A percentile compares a stretch with the other conserved stretches of the same genome.
These are phyloP conservation scores for Syzygium aromaticum DNA, from an alignment of 345 rosid genomes.

Conservation along the genomic window DNA sequence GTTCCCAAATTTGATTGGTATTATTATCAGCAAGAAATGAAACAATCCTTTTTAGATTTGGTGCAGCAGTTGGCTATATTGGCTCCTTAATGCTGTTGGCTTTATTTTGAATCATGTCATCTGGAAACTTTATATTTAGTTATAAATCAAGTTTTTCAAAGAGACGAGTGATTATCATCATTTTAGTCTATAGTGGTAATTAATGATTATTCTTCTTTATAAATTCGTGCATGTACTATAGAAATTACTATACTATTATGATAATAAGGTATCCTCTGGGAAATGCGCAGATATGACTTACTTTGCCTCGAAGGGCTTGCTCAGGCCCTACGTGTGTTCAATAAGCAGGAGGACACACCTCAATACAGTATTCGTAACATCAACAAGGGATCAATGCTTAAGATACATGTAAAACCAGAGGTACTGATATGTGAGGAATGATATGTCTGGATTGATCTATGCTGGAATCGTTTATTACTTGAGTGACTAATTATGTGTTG, in stretches of 20 bases:
- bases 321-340: constrained; percentile 86
- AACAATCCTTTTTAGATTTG: neutral
- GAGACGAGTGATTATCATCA: neutral
- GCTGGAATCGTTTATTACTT: constrained; percentile 25
- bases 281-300: constrained; percentile 64
- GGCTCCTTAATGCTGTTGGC: neutral
- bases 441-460: neutral
- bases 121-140: neutral
- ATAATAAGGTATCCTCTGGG: neutral
- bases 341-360: constrained; percentile 51
- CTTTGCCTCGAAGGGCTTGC: constrained; percentile 97
- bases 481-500: constrained; percentile 26
- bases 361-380: constrained; percentile 21
- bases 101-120: neutral
- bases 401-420: constrained; percentile 71
- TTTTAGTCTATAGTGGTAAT: neutral
- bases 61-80: neutral
- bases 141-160: neutral
- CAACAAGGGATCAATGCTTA: constrained; percentile 38
- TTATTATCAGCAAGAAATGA: neutral
- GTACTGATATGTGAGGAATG: constrained; percentile 13
- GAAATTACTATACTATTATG: neutral
- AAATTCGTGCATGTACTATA: neutral
- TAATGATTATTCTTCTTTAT: neutral
- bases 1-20: neutral